These are phyloP conservation scores for Solanum clarkiae DNA, from an alignment of 257 asterid species.

Conservation along the genomic window DNA sequence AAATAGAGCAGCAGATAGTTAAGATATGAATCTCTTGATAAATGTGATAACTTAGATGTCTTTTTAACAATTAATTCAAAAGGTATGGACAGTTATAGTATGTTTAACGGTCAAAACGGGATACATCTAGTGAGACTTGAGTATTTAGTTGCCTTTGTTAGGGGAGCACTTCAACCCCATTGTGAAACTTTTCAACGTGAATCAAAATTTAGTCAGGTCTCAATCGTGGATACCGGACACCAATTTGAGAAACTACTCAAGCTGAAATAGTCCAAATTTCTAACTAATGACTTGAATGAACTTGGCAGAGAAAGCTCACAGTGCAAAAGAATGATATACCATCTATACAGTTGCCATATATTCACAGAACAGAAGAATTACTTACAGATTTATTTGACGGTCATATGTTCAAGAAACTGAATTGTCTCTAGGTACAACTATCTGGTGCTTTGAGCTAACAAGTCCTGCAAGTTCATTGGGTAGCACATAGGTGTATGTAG, in stretches of 20 bases:
- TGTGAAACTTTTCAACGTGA: not conserved
- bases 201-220: not conserved
- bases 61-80: no score
- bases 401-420: not conserved
- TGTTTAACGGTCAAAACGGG: no score
- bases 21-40: no score
- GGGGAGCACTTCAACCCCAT: no score
- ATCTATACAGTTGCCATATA: not conserved
- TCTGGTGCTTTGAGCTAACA: slow-evolving; percentile 30
- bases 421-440: not conserved
- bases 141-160: no score
- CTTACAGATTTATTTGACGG: not conserved
- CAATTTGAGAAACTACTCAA: not conserved
- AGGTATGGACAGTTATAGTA: not conserved
- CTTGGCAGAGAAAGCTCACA: not conserved
- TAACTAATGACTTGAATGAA: not conserved
- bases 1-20: no score
- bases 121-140: no score
- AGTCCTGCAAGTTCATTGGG: slow-evolving; percentile 75
- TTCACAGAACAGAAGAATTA: not conserved
- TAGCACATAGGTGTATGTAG: slow-evolving; percentile 62
- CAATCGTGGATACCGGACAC: no score
- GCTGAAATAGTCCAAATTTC: not conserved
- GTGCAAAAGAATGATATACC: not conserved
- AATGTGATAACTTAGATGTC: no score